Evolutionary conservation across 305 asterid species (phyloP).

Genomic region (Coffea humblotiana): DNA sequence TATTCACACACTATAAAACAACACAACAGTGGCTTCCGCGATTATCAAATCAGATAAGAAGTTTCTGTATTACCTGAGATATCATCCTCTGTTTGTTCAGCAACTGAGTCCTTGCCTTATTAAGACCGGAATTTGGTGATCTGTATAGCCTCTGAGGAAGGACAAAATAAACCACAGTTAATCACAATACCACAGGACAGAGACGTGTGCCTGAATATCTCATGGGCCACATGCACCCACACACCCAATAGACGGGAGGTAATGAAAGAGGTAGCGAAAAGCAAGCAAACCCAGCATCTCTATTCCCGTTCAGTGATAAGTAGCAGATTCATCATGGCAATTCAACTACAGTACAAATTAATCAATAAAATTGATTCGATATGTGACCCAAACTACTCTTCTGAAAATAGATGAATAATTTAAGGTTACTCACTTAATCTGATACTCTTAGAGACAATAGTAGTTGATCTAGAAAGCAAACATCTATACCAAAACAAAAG

Average conservation of each 20-base stretch:
- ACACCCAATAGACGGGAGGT: background rate
- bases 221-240: background rate
- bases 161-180: background rate
- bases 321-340: background rate
- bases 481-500: background rate
- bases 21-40: background rate
- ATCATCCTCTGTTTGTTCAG: slow-evolving; percentile 74
- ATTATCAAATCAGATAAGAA: background rate
- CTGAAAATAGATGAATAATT: background rate
- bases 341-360: background rate
- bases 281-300: background rate
- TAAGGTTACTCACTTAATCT: background rate
- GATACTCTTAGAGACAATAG: background rate
- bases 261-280: background rate
- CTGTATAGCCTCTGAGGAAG: slow-evolving; percentile 62
- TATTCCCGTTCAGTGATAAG: background rate
- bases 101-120: slow-evolving; percentile 80
- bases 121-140: slow-evolving; percentile 75
- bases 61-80: slow-evolving; percentile 49
- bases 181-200: background rate
- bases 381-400: background rate
- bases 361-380: background rate
- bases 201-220: background rate
- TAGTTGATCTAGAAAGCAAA: background rate
- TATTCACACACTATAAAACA: background rate